Conservation (phyloP, 2,329 filamentous ascomycete genomes). For the Alternaria conjuncta region DNA sequence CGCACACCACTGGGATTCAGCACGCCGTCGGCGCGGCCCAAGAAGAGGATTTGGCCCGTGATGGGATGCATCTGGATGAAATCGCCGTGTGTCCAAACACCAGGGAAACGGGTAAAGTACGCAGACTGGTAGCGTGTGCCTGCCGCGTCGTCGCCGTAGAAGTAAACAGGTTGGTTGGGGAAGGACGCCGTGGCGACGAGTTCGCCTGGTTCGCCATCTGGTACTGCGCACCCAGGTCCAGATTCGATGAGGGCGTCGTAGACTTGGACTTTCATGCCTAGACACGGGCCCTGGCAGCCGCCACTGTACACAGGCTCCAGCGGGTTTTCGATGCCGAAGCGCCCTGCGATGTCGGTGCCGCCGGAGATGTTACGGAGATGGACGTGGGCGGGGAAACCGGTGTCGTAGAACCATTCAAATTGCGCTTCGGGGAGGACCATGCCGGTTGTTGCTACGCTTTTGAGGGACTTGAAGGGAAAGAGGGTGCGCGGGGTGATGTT, state of each 20-base stretch:
- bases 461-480: conserved; percentile 67
- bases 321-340: conserved; percentile 69
- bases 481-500: conserved; percentile 67
- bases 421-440: conserved; percentile 81
- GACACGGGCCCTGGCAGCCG: conserved; percentile 60
- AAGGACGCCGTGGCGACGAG: conserved; percentile 74
- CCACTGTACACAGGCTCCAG: conserved; percentile 70
- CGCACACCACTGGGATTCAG: conserved; percentile 80
- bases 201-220: conserved; percentile 73
- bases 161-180: conserved; percentile 71
- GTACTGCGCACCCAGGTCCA: conserved; percentile 59
- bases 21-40: conserved; percentile 77
- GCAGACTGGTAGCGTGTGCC: conserved; percentile 54
- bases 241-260: conserved; percentile 64
- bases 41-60: conserved; percentile 69
- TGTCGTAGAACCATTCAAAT: conserved; percentile 81
- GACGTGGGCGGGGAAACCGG: conserved; percentile 69
- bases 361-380: conserved; percentile 78
- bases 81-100: conserved; percentile 84
- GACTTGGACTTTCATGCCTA: conserved; percentile 62
- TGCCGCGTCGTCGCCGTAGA: conserved; percentile 52
- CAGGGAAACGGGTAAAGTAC: conserved; percentile 56
- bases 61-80: conserved; percentile 74
- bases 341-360: conserved; percentile 77
- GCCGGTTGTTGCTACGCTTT: conserved; percentile 72